phyloP scores from a whole-genome alignment of 2,329 filamentous ascomycete species.

The Diaporthe longicolla region DNA sequence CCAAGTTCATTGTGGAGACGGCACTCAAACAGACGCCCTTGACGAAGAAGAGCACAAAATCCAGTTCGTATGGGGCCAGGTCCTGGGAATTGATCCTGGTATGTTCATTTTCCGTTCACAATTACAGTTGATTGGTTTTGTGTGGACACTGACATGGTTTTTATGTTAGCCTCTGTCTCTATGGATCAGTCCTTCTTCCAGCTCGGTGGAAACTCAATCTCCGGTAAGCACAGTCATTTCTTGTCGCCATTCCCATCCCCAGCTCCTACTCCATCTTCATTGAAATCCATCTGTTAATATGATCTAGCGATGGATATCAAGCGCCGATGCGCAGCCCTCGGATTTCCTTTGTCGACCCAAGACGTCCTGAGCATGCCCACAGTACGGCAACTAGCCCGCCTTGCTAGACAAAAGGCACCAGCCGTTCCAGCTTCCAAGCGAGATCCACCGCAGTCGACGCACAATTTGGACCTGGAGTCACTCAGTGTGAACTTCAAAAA shows the following conservation, averaged over 20 bases:
- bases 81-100: not conserved
- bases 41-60: conserved; percentile 53
- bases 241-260: not conserved
- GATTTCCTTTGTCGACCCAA: not conserved
- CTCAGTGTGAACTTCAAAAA: not conserved
- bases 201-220: conserved; percentile 71
- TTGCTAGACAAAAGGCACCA: not conserved
- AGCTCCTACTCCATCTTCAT: not conserved
- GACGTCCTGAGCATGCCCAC: not conserved
- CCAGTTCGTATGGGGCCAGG: not conserved
- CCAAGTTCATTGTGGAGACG: not conserved
- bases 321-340: not conserved
- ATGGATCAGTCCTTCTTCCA: conserved; percentile 72
- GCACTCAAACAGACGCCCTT: not conserved
- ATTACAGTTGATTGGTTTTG: no score
- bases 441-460: not conserved
- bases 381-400: not conserved
- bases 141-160: not conserved
- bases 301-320: conserved; percentile 60
- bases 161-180: not conserved
- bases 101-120: not conserved
- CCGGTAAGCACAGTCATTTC: conserved; percentile 40
- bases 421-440: not conserved
- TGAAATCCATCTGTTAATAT: not conserved
- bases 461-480: not conserved